Conservation (phyloP, 768 basidiomycete species). For the Flagelloscypha sp. region DNA sequence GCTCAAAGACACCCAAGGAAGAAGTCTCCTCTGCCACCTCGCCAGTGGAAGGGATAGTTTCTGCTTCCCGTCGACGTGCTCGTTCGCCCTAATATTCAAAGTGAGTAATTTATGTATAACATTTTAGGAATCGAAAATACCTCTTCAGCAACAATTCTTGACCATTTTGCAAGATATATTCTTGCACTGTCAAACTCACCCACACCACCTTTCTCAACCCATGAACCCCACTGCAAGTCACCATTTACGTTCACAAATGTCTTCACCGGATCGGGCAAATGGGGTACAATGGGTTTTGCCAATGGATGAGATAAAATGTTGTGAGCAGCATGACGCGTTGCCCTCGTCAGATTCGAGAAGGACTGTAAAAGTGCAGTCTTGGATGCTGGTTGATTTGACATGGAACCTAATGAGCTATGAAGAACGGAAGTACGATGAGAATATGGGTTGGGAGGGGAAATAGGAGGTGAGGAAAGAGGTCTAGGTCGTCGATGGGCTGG, state of each 20-base stretch:
- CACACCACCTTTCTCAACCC: constrained; percentile 88
- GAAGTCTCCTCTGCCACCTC: constrained; percentile 55
- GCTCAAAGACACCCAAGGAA: constrained; percentile 80
- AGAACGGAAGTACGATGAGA: constrained; percentile 67
- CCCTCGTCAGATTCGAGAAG: constrained; percentile 89
- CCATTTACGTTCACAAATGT: constrained; percentile 86
- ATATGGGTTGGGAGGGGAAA: constrained; percentile 41
- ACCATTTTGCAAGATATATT: constrained; percentile 96
- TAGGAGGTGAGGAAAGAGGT: constrained; percentile 41
- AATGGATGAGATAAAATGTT: constrained; percentile 93
- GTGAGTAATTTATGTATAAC: too few species aligned
- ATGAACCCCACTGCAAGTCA: constrained; percentile 88
- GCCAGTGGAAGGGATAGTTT: constrained; percentile 46
- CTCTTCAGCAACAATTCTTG: constrained; percentile 94
- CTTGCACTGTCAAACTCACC: constrained; percentile 95
- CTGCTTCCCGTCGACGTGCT: constrained; percentile 72
- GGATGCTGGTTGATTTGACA: constrained; percentile 41
- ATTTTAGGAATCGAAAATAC: too few species aligned
- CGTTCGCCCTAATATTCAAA: too few species aligned
- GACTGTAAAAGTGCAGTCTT: constrained; percentile 82
- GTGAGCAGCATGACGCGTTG: constrained; percentile 88
- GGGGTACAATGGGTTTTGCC: constrained; percentile 92
- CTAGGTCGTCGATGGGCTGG: constrained; percentile 76
- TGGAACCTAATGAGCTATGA: constrained; percentile 65
- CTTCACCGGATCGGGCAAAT: constrained; percentile 89